Evolutionary conservation across 2,329 filamentous ascomycete species (phyloP), one percentile per base, ranked within the genome.

Genomic region (Calonectria multiphialidica): DNA sequence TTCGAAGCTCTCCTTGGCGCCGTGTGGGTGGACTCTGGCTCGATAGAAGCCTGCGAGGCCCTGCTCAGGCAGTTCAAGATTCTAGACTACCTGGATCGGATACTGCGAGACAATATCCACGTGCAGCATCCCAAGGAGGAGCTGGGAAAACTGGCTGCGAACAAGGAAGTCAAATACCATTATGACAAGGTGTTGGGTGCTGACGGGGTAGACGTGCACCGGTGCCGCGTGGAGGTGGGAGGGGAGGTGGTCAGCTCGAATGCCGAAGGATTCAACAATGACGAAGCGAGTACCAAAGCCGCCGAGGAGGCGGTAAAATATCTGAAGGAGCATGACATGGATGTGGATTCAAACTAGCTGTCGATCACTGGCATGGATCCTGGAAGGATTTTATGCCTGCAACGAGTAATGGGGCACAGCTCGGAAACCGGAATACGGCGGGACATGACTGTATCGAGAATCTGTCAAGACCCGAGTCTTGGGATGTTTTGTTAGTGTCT

Each of bases 1-100:
- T 87, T 98, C 12, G 96, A 98, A 84, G 90, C 91, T 37, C 81
- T 97, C 0, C 83, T 98, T 0, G 96, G 94, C 0, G 96, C 95
- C 0, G 88, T 98, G 0, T 98, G 94, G 87, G 86, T 98, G 23
- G 97, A 98, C 81, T 94, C 88, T 0, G 93, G 93, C 0, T 87
- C 89, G 1, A 80, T 95, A 16, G 85, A 85, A 0, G 81, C 81
- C 0, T 97, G 95, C 77, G 85, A 88, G 62, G 79, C 66, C 0
- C 87, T 98, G 44, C 81, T 95, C 0, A 87, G 90, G 53, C 84
- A 86, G 0, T 84, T 95, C 4, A 95, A 95, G 0, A 86, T 98
- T 5, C 75, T 95, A 45, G 80, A 83, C 0, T 90, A 91, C 74
- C 82, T 98, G 70, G 84, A 89, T 0, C 87, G 92, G 2, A 84